Evolutionary conservation across 1,139 yeast genomes (phyloP), one percentile per base, ranked within the genome.

Genomic region (Nakaseomyces delphensis): DNA sequence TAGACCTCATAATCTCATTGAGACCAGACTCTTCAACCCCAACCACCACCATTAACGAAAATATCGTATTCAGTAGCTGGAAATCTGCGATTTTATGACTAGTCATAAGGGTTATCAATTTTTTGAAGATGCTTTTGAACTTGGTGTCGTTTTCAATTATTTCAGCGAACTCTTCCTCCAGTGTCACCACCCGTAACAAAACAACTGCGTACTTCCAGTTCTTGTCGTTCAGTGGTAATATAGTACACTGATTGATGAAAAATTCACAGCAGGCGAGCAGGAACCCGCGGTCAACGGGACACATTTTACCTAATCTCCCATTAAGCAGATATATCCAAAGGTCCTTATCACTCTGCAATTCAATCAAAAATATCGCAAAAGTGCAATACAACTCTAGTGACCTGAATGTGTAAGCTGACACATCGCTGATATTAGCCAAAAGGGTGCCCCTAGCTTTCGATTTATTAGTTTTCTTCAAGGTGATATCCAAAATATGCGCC

Each of bases 181-280:
- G 13, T 8, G 35, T 31, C 4, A 18, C 7, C n/a, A 31, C 23
- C 5, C 35, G 21, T 18, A 31, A 19, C 13, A 31, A 11, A 2
- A 14, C 18, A n/a, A 31, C n/a, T 18, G 35, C 35, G 18, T 31
- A 31, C 23, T 31, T 31, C 35, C 35, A 31, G 9, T 31, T 7
- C 14, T 31, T 31, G 7, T 19, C 23, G 11, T 21, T 31, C n/a
- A 31, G 6, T 4, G 21, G 35, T 18, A 19, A n/a, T 18, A 1
- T 31, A 18, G 21, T 19, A 18, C 16, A n/a, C 11, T 14, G 21
- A 5, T 18, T 18, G n/a, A 31, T 23, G 23, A 31, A 31, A 31
- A 31, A 31, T 4, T 19, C 18, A 19, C 35, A 31, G n/a, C 35
- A 31, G 4, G 23, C 16, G 4, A 3, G 1, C 11, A 31, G 11